Evolutionary conservation across 371 early-diverging fungal species (phyloP).

Genomic region (Lichtheimia corymbifera): DNA sequence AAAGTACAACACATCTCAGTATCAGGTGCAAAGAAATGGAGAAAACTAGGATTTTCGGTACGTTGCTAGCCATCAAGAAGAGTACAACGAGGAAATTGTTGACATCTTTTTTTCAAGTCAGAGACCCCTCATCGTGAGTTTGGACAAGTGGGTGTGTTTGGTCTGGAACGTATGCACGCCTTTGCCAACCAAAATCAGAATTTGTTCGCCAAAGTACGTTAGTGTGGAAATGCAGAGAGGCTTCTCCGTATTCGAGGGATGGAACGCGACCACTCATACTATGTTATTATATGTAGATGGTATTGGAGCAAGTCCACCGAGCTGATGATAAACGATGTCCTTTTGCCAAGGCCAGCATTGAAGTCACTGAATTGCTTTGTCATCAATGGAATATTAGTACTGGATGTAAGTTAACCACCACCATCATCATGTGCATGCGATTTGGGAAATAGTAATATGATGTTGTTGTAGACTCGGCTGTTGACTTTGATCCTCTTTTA

Average conservation of each 20-base stretch:
- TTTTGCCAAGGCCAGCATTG: conserved; percentile 65
- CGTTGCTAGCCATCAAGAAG: conserved; percentile 1
- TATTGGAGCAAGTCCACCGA: conserved; percentile 61
- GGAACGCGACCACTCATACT: neutral
- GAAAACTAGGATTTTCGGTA: conserved; percentile 70
- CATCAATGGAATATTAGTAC: conserved; percentile 73
- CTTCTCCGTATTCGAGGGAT: too few relatives aligned
- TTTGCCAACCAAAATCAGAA: conserved; percentile 53
- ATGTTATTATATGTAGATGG: conserved; percentile 29
- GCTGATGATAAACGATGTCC: conserved; percentile 64
- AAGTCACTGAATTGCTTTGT: conserved; percentile 67
- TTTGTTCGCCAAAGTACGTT: conserved; percentile 47
- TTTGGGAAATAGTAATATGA: neutral
- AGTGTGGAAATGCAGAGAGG: too few relatives aligned
- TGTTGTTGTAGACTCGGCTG: conserved; percentile 29
- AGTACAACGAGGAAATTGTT: neutral
- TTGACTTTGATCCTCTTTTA: conserved; percentile 66
- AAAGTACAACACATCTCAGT: conserved; percentile 36
- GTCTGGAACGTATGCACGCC: conserved; percentile 61
- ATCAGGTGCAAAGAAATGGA: conserved; percentile 57
- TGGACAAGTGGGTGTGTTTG: conserved; percentile 65
- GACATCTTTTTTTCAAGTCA: conserved; percentile 34
- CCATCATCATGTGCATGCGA: too few relatives aligned
- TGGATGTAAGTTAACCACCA: conserved; percentile 48
- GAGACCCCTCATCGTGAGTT: conserved; percentile 67